Evolutionary conservation across 495 filamentous ascomycete genomes (phyloP), one percentile per base, ranked within the genome.

Genomic region (Neurospora sp.): DNA sequence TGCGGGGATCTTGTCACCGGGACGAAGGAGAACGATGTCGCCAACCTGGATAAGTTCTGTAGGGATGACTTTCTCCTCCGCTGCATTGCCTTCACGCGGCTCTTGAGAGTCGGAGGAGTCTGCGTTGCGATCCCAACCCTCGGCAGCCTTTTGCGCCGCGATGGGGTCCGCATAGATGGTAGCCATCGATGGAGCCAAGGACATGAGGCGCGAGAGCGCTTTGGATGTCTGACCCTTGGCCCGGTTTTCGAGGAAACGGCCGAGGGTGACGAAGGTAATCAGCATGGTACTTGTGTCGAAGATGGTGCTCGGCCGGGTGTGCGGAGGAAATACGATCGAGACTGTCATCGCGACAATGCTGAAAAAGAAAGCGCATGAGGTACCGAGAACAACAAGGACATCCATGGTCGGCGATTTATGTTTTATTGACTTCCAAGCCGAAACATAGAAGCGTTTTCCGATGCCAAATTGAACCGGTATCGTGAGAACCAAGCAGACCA

Each of bases 251-350:
- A 99, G 81, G 84, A 92, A 98, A 41, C 96, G 89, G 35, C 96
- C 94, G 4, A 99, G 84, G 0, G 93, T 93, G 81, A 97, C 93
- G 81, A 98, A 98, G 0, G 93, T 97, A 78, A 99, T 97, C 31
- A 99, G 88, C 96, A 98, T 99, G 31, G 94, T 98, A 79, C 94
- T 97, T 0, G 96, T 99, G 75, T 99, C 96, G 75, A 98, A 99
- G 4, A 98, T 91, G 7, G 93, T 97, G 71, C 88, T 89, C 3
- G 96, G 96, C 27, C 90, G 87, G 9, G 84, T 86, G 76, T 98
- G 94, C 5, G 92, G 90, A 9, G 86, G 82, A 40, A 86, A 83
- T 3, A 91, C 68, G 31, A 98, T 77, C 8, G 93, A 93, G 40
- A 98, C 90, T 14, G 89, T 16, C 94, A 99, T 98, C 12, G 94